Base-by-base conservation (phyloP, 495 filamentous ascomycete genomes). In the Lineolata rhizophorae region DNA sequence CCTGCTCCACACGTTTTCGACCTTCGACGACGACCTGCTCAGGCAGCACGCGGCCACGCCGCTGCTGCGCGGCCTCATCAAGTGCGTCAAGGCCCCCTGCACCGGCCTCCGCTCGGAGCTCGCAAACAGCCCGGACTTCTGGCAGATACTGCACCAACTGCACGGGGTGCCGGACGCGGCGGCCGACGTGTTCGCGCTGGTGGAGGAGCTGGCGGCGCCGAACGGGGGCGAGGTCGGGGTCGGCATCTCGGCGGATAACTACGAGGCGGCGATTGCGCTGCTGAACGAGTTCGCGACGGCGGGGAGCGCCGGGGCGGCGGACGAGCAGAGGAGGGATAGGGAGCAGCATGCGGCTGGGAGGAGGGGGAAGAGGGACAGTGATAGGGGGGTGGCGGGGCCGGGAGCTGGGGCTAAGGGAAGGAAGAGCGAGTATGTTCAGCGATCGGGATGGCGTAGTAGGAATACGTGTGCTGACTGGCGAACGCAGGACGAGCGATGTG, bases 41-140 rank as follows among this genome's bases (percentile, higher is more conserved):
- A 68, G 76, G 31, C 78, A 74, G 44, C n/a, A n/a, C n/a, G 71
- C 80, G 1, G 76, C 83, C 2, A 57, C 62, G 16, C 62, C 79
- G 0, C 65, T 82, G 1, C 56, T 92, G 18, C 73, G 76, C 44
- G 84, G 87, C 2, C 56, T 99, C 10, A 64, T 67, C 18, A 58
- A 74, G 13, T 95, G 87, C 44, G 70, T 85, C 35, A 67, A 71
- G 29, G 66, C 76, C 35, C 66, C 77, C 0, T n/a, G n/a, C n/a
- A 68, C 68, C 17, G 69, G 72, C 16, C 62, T 99, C 14, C 67
- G 79, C 35, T 92, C 74, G 39, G 85, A 94, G 53, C 79, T 95
- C 38, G 83, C 85, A 45, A 83, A 79, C 13, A 93, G 85, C 17
- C 87, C 87, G 1, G 90, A 99, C 42, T 94, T 99, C 52, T 99